Percentiles rank a stretch among this genome's conserved stretches.
phyloP scores from a whole-genome alignment of 2,329 filamentous ascomycete genomes.

The Orbilia ellipsospora region DNA sequence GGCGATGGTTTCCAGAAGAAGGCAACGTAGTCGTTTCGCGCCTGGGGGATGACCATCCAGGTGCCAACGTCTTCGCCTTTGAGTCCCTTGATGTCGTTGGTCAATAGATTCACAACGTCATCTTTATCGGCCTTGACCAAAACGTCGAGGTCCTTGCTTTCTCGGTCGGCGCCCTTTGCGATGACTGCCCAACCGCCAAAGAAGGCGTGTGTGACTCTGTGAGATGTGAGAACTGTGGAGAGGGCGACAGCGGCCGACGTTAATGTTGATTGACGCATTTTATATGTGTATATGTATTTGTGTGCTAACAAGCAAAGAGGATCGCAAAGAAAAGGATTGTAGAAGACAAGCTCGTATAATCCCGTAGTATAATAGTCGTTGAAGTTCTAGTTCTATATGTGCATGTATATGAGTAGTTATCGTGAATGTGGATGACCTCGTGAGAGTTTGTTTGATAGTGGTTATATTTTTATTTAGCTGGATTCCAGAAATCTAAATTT shows the following conservation, averaged over 20 bases:
- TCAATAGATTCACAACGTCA: conserved; percentile 57
- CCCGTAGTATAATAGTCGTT: conserved; percentile 7
- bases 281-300: conserved; percentile 16
- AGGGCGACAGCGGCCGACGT: conserved; percentile 59
- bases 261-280: conserved; percentile 59
- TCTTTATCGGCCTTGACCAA: conserved; percentile 58
- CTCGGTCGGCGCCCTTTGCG: conserved; percentile 57
- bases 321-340: too few species aligned
- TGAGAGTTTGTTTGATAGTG: conserved; percentile 14
- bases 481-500: conserved; percentile 42
- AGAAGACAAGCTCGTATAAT: neutral
- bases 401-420: conserved; percentile 1
- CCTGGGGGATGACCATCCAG: conserved; percentile 59
- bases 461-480: conserved; percentile 35
- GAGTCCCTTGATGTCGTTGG: conserved; percentile 54
- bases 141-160: conserved; percentile 60
- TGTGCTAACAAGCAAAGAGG: too few species aligned
- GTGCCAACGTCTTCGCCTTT: conserved; percentile 52
- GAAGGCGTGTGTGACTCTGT: conserved; percentile 59
- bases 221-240: conserved; percentile 59
- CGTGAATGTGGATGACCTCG: conserved; percentile 39
- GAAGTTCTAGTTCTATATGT: conserved; percentile 20
- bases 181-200: conserved; percentile 60
- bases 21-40: conserved; percentile 60
- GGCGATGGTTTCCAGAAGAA: conserved; percentile 59